A percentile compares a stretch with the other conserved stretches of the same genome.
These are phyloP conservation scores for Hypoxylon sp. DNA, from an alignment of 2,329 filamentous ascomycete genomes.

Conservation along the genomic window DNA sequence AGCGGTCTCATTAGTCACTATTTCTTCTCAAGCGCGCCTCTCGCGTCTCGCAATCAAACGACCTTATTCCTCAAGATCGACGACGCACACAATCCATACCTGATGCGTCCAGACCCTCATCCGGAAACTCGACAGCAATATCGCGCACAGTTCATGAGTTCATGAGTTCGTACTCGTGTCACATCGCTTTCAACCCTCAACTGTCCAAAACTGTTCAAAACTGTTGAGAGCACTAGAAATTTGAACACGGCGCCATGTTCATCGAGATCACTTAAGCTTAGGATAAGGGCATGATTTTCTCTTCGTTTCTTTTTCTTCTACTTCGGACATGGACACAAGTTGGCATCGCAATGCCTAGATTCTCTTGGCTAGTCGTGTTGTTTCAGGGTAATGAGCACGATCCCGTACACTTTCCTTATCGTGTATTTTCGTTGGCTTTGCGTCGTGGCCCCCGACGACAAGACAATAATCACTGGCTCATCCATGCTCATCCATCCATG, in stretches of 20 bases:
- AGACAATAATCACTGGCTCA: constrained; percentile 31
- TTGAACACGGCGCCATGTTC: constrained; percentile 5
- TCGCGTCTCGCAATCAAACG: constrained; percentile 28
- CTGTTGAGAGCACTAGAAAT: neutral
- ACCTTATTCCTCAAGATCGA: constrained; percentile 29
- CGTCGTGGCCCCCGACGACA: constrained; percentile 37
- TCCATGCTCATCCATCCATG: constrained; percentile 21
- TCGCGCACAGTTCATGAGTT: constrained; percentile 37
- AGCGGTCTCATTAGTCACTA: constrained; percentile 34
- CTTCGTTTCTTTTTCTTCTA: neutral
- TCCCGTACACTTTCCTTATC: constrained; percentile 29
- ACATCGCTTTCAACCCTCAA: constrained; percentile 28
- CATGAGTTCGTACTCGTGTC: constrained; percentile 37
- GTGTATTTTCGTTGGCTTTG: constrained; percentile 42
- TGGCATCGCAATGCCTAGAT: constrained; percentile 17
- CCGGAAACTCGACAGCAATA: constrained; percentile 24
- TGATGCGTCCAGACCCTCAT: constrained; percentile 20
- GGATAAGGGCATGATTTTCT: neutral
- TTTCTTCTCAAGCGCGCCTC: constrained; percentile 35
- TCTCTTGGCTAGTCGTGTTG: constrained; percentile 24
- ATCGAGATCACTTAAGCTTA: constrained; percentile 33
- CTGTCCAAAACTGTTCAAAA: constrained; percentile 7
- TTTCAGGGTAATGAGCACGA: constrained; percentile 12
- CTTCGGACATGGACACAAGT: constrained; percentile 28
- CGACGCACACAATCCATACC: constrained; percentile 18